Evolutionary conservation across 2,329 filamentous ascomycete species (phyloP).

Genomic region (Sordariomycetes sp.): DNA sequence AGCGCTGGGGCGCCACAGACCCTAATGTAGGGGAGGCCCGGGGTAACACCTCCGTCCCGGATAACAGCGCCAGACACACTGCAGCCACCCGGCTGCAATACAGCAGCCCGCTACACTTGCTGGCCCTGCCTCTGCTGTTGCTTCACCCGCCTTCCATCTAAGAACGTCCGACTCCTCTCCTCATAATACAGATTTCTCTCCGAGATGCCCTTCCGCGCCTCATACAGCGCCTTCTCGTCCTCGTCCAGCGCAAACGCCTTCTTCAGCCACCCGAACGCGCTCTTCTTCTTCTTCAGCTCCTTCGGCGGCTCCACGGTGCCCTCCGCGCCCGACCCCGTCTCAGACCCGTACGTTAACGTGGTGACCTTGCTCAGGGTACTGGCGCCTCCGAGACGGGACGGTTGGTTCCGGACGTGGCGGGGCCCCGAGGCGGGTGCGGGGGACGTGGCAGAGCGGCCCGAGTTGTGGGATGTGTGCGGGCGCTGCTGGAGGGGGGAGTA

Average conservation of each 20-base stretch:
- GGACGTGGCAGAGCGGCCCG: slow-evolving; percentile 7
- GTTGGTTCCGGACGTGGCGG: slow-evolving; percentile 12
- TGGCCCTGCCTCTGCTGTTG: neutral
- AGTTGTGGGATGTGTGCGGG: slow-evolving; percentile 37
- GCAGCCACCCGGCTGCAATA: neutral
- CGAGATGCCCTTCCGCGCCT: slow-evolving; percentile 39
- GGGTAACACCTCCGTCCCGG: too few relatives aligned
- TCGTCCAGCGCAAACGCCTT: slow-evolving; percentile 57
- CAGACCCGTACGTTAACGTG: slow-evolving; percentile 30
- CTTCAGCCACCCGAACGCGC: slow-evolving; percentile 58
- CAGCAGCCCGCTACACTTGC: neutral
- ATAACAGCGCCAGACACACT: neutral
- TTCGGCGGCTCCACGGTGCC: slow-evolving; percentile 20
- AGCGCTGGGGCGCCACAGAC: too few relatives aligned
- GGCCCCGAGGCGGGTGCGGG: neutral
- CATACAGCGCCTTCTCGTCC: slow-evolving; percentile 49
- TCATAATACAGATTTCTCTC: slow-evolving; percentile 37
- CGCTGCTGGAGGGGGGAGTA: slow-evolving; percentile 53
- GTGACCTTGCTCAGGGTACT: slow-evolving; percentile 43
- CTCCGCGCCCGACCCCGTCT: slow-evolving; percentile 14
- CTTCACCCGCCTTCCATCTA: slow-evolving; percentile 41
- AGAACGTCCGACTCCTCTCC: slow-evolving; percentile 36
- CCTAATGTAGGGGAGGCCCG: too few relatives aligned
- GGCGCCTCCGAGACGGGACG: slow-evolving; percentile 26
- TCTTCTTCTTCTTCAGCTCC: slow-evolving; percentile 54